These are phyloP conservation scores for Saturnispora bothae DNA, from an alignment of 805 yeast species.

Conservation along the genomic window DNA sequence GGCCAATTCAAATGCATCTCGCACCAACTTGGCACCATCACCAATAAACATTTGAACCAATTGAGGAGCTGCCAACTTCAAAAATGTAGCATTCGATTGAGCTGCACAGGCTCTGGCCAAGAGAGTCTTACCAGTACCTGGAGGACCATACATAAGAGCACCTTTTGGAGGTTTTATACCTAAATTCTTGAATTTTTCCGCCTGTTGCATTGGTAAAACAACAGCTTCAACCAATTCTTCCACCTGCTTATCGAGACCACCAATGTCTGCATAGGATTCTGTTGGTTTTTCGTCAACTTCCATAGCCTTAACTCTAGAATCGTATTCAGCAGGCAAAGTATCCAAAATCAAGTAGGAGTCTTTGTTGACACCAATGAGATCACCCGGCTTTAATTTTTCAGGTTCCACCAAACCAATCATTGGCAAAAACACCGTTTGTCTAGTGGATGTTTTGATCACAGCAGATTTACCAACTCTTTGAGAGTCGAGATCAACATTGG, in stretches of 20 bases:
- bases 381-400: conserved; percentile 88
- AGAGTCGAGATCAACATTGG: conserved; percentile 87
- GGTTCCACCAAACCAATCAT: conserved; percentile 94
- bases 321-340: conserved; percentile 94
- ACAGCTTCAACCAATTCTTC: conserved; percentile 98
- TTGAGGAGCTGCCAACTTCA: conserved; percentile 96
- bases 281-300: conserved; percentile 99
- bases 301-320: conserved; percentile 95
- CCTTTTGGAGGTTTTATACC: conserved; percentile 99
- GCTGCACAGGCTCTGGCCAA: conserved; percentile 99
- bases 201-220: conserved; percentile 96
- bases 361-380: conserved; percentile 93
- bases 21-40: conserved; percentile 94
- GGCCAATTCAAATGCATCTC: conserved; percentile 96
- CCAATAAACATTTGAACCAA: conserved; percentile 97
- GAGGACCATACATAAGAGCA: conserved; percentile 97
- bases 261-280: conserved; percentile 93
- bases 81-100: conserved; percentile 93
- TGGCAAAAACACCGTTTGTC: conserved; percentile 95
- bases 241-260: conserved; percentile 96
- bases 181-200: conserved; percentile 85
- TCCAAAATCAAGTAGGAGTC: conserved; percentile 90
- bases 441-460: conserved; percentile 91
- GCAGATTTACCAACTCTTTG: conserved; percentile 94
- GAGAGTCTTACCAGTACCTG: conserved; percentile 97